Base-by-base conservation (phyloP, 2,329 filamentous ascomycete genomes). In the Calonectria multiphialidica region DNA sequence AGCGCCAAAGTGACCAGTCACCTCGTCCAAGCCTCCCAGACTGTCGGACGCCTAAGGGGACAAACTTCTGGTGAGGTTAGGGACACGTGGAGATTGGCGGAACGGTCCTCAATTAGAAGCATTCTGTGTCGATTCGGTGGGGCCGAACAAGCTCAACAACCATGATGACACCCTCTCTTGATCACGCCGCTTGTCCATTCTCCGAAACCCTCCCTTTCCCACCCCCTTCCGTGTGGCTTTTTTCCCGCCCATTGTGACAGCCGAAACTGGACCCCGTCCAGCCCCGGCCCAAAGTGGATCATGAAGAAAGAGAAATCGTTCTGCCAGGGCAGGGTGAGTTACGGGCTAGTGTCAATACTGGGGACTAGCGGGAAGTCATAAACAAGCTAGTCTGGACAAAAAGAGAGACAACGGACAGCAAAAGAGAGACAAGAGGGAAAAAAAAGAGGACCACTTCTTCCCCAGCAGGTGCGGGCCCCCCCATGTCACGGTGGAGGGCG, bases 371-470 rank as follows among this genome's bases (percentile, higher is more conserved):
- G 47, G 66, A 42, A 30, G 35, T 15, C 44, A 59, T 61, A 53
- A 35, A 8, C 28, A 13, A 59, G 33, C 66, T 50, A 47, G 55
- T 59, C 10, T 66, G 59, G 65, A 61, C 50, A 49, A 44, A 44
- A 40, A 21, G 30, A 70, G 23, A 35, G 28, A 42, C 63, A 72
- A 67, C 61, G 42, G 57, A 35, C 16, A 33, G 55, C 10, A 13
- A 49, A 42, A 67, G 9, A 40, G 44, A 30, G 62, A 18, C 12
- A 18, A 57, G 7, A 55, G 23, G 23, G 15, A 57, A 65, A 55
- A 74, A 78, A 78, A 77, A 68, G 73, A 77, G 77, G 75, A 72
- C 77, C 73, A 66, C 69, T 74, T 61, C 70, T 74, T 76, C 71
- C 71, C 76, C 76, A 78, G 69, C 73, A 71, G 57, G 66, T 66